These are phyloP conservation scores for Singerocomus inundabilis DNA, from an alignment of 1,284 basidiomycete species.

Conservation along the genomic window DNA sequence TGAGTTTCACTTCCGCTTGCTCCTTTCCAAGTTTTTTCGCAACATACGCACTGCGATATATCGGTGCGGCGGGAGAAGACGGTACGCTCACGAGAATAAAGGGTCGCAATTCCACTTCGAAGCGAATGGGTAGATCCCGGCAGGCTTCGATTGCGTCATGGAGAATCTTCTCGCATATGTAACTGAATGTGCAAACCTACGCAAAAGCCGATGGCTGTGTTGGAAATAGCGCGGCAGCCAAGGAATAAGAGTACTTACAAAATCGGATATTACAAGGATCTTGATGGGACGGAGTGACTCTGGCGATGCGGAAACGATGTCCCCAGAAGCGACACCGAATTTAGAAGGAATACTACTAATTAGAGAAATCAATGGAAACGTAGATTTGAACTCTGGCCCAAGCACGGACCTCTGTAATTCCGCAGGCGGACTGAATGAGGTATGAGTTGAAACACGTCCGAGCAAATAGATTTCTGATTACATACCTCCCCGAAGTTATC, in stretches of 20 bases:
- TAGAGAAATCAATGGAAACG: neutral
- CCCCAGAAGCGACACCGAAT: neutral
- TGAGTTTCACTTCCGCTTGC: slow-evolving; percentile 47
- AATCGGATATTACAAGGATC: slow-evolving; percentile 68
- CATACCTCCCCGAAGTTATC: slow-evolving; percentile 10
- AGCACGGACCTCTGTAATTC: slow-evolving; percentile 21
- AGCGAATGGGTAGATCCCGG: slow-evolving; percentile 57
- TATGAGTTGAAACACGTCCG: neutral
- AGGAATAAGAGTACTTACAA: slow-evolving; percentile 43
- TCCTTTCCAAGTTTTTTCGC: slow-evolving; percentile 57
- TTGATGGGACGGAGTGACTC: slow-evolving; percentile 48
- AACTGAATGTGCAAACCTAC: slow-evolving; percentile 73
- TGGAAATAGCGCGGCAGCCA: slow-evolving; percentile 7
- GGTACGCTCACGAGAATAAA: slow-evolving; percentile 57
- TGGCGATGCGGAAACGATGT: neutral
- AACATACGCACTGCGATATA: slow-evolving; percentile 38
- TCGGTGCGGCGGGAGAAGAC: slow-evolving; percentile 45
- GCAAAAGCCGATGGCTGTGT: neutral
- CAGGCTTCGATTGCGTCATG: slow-evolving; percentile 61
- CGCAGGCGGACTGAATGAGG: slow-evolving; percentile 6
- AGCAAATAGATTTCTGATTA: neutral
- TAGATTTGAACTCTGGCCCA: too few species aligned
- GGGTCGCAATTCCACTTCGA: slow-evolving; percentile 74
- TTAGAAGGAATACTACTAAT: slow-evolving; percentile 23
- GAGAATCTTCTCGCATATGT: slow-evolving; percentile 70